These are phyloP conservation scores for Cryptococcus deneoformans DNA, from an alignment of 1,284 basidiomycete genomes.

Conservation along the genomic window DNA sequence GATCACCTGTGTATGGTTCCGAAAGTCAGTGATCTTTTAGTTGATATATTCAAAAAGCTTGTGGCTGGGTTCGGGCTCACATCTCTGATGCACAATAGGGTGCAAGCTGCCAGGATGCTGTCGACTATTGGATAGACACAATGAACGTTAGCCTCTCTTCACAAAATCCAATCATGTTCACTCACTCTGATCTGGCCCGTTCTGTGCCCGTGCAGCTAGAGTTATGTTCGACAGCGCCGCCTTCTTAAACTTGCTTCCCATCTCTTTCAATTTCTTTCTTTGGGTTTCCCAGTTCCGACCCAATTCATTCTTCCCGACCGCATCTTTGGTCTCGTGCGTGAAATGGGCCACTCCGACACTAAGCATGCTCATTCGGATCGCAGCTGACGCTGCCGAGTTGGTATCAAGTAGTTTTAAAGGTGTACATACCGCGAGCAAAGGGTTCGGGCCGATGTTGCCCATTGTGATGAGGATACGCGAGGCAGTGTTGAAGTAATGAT, in stretches of 20 bases:
- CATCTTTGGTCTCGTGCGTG: conserved; percentile 21
- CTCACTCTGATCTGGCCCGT: conserved; percentile 15
- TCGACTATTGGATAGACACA: conserved; percentile 13
- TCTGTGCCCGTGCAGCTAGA: conserved; percentile 19
- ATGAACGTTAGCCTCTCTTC: not conserved
- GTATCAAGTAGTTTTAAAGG: conserved; percentile 33
- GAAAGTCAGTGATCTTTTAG: not conserved
- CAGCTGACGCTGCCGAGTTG: conserved; percentile 27
- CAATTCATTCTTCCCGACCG: conserved; percentile 2
- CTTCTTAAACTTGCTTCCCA: conserved; percentile 26
- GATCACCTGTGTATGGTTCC: conserved; percentile 16
- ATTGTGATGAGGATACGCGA: conserved; percentile 31
- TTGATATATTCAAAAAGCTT: not conserved
- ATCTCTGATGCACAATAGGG: conserved; percentile 35
- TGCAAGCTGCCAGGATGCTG: conserved; percentile 31
- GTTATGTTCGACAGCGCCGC: conserved; percentile 28
- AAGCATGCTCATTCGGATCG: conserved; percentile 36
- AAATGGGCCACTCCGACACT: conserved; percentile 29
- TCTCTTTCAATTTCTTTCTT: conserved; percentile 17
- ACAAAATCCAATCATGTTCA: not conserved
- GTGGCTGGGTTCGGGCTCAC: conserved; percentile 6
- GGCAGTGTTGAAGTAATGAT: conserved; percentile 33
- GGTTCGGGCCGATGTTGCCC: conserved; percentile 37
- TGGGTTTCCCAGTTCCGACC: conserved; percentile 14
- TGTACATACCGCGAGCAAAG: conserved; percentile 29